Conservation (phyloP, 106 monocot genomes). For the Agapanthus africanus region DNA sequence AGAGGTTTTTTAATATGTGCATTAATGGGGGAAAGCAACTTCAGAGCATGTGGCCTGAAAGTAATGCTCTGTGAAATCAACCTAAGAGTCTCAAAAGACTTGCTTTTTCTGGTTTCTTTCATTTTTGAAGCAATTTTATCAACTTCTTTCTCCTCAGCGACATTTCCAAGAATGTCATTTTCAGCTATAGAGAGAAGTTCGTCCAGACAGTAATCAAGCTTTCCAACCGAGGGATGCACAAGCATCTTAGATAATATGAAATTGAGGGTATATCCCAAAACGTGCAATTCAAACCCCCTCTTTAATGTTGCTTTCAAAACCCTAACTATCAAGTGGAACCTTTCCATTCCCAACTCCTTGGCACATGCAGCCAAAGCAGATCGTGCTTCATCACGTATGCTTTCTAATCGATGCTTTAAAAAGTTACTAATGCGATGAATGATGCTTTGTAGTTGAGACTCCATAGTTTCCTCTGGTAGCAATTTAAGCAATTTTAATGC, state of each 20-base stretch:
- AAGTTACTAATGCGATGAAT: conserved; percentile 71
- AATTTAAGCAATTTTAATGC: conserved; percentile 80
- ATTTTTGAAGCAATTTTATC: conserved; percentile 93
- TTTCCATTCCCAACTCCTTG: conserved; percentile 65
- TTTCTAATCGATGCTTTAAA: conserved; percentile 68
- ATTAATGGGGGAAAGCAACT: conserved; percentile 50
- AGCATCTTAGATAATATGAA: conserved; percentile 61
- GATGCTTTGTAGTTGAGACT: conserved; percentile 72
- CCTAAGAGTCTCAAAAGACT: conserved; percentile 80
- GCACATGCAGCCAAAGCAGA: conserved; percentile 65
- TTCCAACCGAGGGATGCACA: conserved; percentile 21
- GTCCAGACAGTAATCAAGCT: conserved; percentile 84
- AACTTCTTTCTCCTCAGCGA: conserved; percentile 86
- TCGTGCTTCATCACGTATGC: conserved; percentile 85
- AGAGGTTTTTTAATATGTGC: conserved; percentile 46
- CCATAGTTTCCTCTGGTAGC: conserved; percentile 49
- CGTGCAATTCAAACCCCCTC: conserved; percentile 87
- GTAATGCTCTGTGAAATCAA: conserved; percentile 70
- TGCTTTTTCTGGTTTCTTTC: conserved; percentile 85
- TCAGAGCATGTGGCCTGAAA: conserved; percentile 69
- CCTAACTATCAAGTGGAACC: conserved; percentile 57
- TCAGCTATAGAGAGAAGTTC: conserved; percentile 62
- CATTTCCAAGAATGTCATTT: conserved; percentile 87
- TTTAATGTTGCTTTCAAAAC: conserved; percentile 66
- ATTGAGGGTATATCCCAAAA: conserved; percentile 83